Base-by-base conservation (phyloP, 1,139 yeast species). In the Diutina neorugosa region DNA sequence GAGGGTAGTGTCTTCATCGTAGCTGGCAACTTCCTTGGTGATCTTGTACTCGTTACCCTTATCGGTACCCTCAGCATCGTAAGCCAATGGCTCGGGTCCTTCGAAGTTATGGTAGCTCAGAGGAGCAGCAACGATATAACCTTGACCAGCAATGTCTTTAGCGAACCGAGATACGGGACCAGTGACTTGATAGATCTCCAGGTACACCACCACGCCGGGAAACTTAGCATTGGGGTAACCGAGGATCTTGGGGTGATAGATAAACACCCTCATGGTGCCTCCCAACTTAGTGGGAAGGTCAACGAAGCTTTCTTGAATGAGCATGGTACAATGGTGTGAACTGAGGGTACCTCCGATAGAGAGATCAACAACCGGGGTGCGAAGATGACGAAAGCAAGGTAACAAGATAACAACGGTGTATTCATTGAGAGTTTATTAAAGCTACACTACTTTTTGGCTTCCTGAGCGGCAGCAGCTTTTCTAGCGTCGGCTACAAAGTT, bases 161-260 rank as follows among this genome's bases (percentile, higher is more conserved):
- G 89, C 93, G 63, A 86, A 82, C 56, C 95, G 71, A 6, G 86
- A 70, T 16, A 86, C 95, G 2, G 95, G 94, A 0, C 86, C 86
- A 12, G 84, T 82, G 25, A 83, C 91, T 65, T 86, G 95, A 65
- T 86, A 86, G 58, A 86, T 86, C 65, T 86, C 95, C 57, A 88
- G 81, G 67, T 82, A 86, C 9, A 85, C 89, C 43, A 86, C 69
- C 2, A 86, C 94, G 43, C 86, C 95, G 1, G 94, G 94, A 62
- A 85, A 86, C 63, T 80, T 82, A 53, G 86, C 94, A 41, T 74
- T 67, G 20, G 94, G 93, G 66, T 84, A 85, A 56, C 82, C 83
- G 48, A 82, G 80, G 54, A 86, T 76, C 60, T 74, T 77, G 11
- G 95, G 95, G 55, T 83, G 86, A 67, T 69, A 86, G 37, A 80